Percentiles rank a stretch among this genome's conserved stretches.
Conservation (phyloP, 2,329 filamentous ascomycete species). For the Monosporascus sp. region DNA sequence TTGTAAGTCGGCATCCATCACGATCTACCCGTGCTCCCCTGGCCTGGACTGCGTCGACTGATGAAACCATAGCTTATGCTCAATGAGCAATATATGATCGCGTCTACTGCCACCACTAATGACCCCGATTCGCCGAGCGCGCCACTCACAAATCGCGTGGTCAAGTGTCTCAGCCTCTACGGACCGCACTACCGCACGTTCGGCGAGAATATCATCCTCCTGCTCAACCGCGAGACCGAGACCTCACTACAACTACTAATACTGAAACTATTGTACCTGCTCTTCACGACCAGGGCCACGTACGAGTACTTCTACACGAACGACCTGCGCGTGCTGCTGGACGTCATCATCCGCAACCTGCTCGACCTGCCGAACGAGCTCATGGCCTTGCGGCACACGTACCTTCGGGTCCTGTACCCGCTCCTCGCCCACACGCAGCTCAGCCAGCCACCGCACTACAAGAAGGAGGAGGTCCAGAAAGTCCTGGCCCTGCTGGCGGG, state of each 20-base stretch:
- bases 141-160: slow-evolving; percentile 81
- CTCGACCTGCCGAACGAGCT: slow-evolving; percentile 87
- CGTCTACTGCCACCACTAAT: slow-evolving; percentile 48
- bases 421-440: slow-evolving; percentile 89
- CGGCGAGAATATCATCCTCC: slow-evolving; percentile 92
- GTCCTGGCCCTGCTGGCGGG: slow-evolving; percentile 68
- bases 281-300: slow-evolving; percentile 87
- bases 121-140: slow-evolving; percentile 35
- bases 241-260: slow-evolving; percentile 94
- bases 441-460: slow-evolving; percentile 82
- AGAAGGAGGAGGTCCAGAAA: slow-evolving; percentile 74
- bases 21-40: no score
- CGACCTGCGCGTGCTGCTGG: slow-evolving; percentile 85
- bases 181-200: slow-evolving; percentile 86
- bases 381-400: slow-evolving; percentile 77
- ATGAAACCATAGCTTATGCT: slow-evolving; percentile 66
- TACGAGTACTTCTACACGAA: slow-evolving; percentile 99
- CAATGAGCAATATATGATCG: slow-evolving; percentile 97
- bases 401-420: slow-evolving; percentile 86
- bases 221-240: slow-evolving; percentile 91
- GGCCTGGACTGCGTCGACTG: neutral
- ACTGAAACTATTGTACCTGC: slow-evolving; percentile 86
- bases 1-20: slow-evolving; percentile 53
- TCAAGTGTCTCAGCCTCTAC: slow-evolving; percentile 81
- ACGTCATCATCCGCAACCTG: slow-evolving; percentile 95